phyloP scores from a whole-genome alignment of 768 basidiomycete genomes.

The Leccinum fibrillosum region DNA sequence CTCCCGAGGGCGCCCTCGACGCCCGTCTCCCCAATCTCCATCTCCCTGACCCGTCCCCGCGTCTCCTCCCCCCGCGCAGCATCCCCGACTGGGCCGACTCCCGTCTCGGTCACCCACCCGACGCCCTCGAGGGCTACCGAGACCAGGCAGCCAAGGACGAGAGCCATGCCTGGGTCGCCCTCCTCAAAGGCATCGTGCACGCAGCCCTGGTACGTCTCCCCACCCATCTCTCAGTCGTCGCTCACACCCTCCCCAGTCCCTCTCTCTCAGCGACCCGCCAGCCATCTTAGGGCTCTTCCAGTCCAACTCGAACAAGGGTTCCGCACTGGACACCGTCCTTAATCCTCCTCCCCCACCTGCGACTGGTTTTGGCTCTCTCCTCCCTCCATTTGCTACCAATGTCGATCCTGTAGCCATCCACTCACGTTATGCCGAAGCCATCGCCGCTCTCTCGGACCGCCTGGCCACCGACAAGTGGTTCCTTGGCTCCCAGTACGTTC shows the following conservation, averaged over 20 bases:
- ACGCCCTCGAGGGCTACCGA: slow-evolving; percentile 63
- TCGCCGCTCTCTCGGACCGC: slow-evolving; percentile 68
- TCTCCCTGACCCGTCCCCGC: slow-evolving; percentile 42
- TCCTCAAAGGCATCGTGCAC: slow-evolving; percentile 75
- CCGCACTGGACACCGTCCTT: slow-evolving; percentile 48
- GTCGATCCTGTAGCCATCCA: slow-evolving; percentile 50
- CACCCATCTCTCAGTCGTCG: not conserved
- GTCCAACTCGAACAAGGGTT: slow-evolving; percentile 27
- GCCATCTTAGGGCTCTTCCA: slow-evolving; percentile 43
- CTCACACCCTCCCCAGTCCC: slow-evolving; percentile 35
- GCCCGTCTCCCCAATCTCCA: slow-evolving; percentile 70
- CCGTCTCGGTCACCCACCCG: slow-evolving; percentile 38
- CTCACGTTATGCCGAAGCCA: slow-evolving; percentile 65
- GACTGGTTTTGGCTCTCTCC: slow-evolving; percentile 60
- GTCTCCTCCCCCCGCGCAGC: slow-evolving; percentile 59
- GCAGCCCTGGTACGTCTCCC: slow-evolving; percentile 59
- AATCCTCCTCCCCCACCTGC: slow-evolving; percentile 67
- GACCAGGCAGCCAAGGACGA: slow-evolving; percentile 62
- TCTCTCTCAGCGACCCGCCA: slow-evolving; percentile 46
- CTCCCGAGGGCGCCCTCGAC: too few relatives aligned
- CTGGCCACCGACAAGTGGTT: slow-evolving; percentile 81
- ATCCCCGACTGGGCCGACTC: slow-evolving; percentile 77
- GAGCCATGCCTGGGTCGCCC: slow-evolving; percentile 77
- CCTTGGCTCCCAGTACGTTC: slow-evolving; percentile 62
- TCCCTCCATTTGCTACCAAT: slow-evolving; percentile 60